Evolutionary conservation across 202 grass and related monocot genomes (phyloP), one percentile per base, ranked within the genome.

Genomic region (Panicum hallii): DNA sequence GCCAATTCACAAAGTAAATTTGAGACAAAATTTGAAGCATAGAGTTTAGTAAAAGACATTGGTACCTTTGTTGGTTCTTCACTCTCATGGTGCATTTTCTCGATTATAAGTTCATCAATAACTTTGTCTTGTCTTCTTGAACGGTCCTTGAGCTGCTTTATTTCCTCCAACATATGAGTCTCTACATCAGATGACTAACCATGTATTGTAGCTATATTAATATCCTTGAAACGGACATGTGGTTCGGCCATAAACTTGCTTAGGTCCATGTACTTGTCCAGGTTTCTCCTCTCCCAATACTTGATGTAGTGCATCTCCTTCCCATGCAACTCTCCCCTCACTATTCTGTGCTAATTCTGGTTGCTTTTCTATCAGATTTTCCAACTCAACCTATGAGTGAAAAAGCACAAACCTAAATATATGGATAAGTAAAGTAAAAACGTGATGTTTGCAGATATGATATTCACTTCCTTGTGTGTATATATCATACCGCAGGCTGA

Each of bases 211-310:
- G 23, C 36, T 14, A 81, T 17, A 34, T 68, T 81, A 9, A 81
- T 60, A 14, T 75, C 65, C 57, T 75, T 86, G 6, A 86, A 48
- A 4, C 41, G n/a, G 75, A 4, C 23, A 43, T 43, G 75, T 41
- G 20, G 42, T 28, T 4, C 0, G 19, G 10, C 9, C 74, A 79
- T 71, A 79, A 19, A 79, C 65, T 52, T 79, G 28, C 2, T 70
- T 63, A 26, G 65, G 19, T 5, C 53, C 43, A 54, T 86, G 67
- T 11, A 79, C 65, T 63, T 85, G 54, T 1, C 54, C 64, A 26
- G 17, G 4, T 36, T 78, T 78, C 68, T 79, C 83, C 20, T 86
- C 9, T 7, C 77, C 77, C n/a, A n/a, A n/a, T n/a, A n/a, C n/a
- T n/a, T n/a, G n/a, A n/a, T n/a, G n/a, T n/a, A n/a, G 9, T 58